phyloP scores from a whole-genome alignment of 495 filamentous ascomycete genomes.

The Hypoxylon fuscum region DNA sequence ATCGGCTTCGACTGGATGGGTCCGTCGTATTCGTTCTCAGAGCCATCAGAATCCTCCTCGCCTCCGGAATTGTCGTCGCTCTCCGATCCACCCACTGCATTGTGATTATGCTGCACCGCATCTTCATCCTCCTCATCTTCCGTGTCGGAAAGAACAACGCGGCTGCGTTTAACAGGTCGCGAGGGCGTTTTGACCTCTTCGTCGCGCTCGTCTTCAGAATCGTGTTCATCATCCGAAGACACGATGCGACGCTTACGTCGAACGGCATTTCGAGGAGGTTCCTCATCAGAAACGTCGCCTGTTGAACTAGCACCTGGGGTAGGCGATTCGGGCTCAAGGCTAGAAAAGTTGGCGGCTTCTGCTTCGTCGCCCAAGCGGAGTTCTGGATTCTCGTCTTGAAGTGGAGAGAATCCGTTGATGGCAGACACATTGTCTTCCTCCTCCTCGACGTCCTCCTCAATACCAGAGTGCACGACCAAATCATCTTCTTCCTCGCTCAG shows the following conservation, averaged over 20 bases:
- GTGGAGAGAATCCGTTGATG: slow-evolving; percentile 39
- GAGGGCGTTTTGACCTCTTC: slow-evolving; percentile 3
- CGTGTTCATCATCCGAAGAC: slow-evolving; percentile 39
- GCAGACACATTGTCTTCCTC: slow-evolving; percentile 33
- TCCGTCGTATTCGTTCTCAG: slow-evolving; percentile 27
- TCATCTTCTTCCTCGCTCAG: slow-evolving; percentile 33
- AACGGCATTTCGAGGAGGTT: slow-evolving; percentile 4
- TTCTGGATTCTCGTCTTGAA: slow-evolving; percentile 16
- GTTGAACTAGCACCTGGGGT: slow-evolving; percentile 8
- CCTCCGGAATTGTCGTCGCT: slow-evolving; percentile 5
- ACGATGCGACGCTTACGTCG: slow-evolving; percentile 41
- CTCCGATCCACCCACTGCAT: not conserved
- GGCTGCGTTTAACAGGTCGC: slow-evolving; percentile 22
- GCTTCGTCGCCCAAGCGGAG: slow-evolving; percentile 1
- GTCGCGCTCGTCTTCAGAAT: slow-evolving; percentile 6
- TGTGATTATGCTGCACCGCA: not conserved
- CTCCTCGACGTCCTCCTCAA: slow-evolving; percentile 44
- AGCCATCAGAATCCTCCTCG: slow-evolving; percentile 11
- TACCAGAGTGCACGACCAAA: slow-evolving; percentile 25
- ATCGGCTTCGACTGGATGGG: slow-evolving; percentile 19
- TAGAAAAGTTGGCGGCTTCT: slow-evolving; percentile 20
- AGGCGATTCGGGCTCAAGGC: slow-evolving; percentile 26
- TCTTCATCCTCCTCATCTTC: slow-evolving; percentile 40
- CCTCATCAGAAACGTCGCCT: slow-evolving; percentile 16
- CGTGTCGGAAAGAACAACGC: slow-evolving; percentile 23